A percentile compares a stretch with the other conserved stretches of the same genome.
Conservation (phyloP, 2,329 filamentous ascomycete species). For the Penicillium sp. region DNA sequence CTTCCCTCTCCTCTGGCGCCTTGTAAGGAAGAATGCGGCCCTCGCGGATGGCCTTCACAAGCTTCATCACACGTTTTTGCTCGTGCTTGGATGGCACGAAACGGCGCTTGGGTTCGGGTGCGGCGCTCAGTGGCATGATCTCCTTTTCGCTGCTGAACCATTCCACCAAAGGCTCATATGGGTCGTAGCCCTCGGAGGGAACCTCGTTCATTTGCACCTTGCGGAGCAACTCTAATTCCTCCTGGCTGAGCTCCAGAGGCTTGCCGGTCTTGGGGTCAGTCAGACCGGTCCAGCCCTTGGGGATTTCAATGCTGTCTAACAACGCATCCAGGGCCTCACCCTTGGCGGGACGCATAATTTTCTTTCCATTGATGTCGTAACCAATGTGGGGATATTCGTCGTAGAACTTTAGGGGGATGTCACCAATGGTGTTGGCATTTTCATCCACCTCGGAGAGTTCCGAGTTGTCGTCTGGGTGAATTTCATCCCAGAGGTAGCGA, state of each 20-base stretch:
- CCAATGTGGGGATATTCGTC: conserved; percentile 97
- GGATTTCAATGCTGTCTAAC: conserved; percentile 92
- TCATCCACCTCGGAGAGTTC: conserved; percentile 85
- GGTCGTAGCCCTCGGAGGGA: conserved; percentile 84
- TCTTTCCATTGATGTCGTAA: conserved; percentile 98
- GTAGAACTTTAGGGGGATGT: conserved; percentile 93
- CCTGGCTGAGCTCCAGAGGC: conserved; percentile 78
- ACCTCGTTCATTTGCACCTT: conserved; percentile 87
- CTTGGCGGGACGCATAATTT: conserved; percentile 91
- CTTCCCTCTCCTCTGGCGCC: conserved; percentile 70
- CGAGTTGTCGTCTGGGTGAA: conserved; percentile 92
- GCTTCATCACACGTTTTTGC: conserved; percentile 92
- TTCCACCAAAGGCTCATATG: conserved; percentile 89
- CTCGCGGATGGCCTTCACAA: conserved; percentile 92
- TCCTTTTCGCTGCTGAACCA: conserved; percentile 91
- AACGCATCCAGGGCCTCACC: conserved; percentile 91
- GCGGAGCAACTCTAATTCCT: conserved; percentile 85
- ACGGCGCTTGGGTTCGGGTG: conserved; percentile 91
- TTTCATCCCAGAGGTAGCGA: conserved; percentile 89
- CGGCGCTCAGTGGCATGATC: conserved; percentile 90
- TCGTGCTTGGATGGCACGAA: conserved; percentile 98
- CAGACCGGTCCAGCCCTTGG: conserved; percentile 94
- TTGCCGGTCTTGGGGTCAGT: conserved; percentile 94
- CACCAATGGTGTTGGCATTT: conserved; percentile 84
- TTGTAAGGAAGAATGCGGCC: conserved; percentile 91